Evolutionary conservation across 352 stramenopile genomes (phyloP).

Genomic region (Globisporangium cederbergense): DNA sequence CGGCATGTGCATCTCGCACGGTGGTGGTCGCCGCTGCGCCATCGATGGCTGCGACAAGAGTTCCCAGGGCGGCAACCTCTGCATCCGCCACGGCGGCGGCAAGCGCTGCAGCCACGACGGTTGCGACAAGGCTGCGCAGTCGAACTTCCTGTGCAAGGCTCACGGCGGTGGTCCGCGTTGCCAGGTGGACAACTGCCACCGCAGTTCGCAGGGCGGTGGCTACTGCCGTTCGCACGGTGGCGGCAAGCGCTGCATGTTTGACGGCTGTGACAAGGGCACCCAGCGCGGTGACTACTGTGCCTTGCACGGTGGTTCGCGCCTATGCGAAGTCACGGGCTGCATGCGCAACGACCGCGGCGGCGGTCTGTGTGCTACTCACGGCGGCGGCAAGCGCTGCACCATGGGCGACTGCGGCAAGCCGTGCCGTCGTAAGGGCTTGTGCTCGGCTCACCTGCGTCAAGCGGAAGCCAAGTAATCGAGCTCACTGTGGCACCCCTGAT

Average conservation of each 20-base stretch:
- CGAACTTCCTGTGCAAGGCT: constrained; percentile 84
- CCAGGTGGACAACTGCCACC: constrained; percentile 57
- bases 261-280: constrained; percentile 84
- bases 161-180: constrained; percentile 83
- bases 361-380: constrained; percentile 73
- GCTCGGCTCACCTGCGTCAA: constrained; percentile 71
- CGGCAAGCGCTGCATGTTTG: constrained; percentile 82
- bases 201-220: constrained; percentile 73
- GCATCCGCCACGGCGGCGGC: constrained; percentile 83
- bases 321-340: constrained; percentile 79
- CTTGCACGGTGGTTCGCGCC: constrained; percentile 76
- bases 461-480: constrained; percentile 24
- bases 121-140: constrained; percentile 80
- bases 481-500: constrained; percentile 4
- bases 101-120: constrained; percentile 76
- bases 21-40: constrained; percentile 71
- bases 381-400: constrained; percentile 79
- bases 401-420: constrained; percentile 67
- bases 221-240: constrained; percentile 85
- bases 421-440: constrained; percentile 79
- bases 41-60: constrained; percentile 81
- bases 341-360: constrained; percentile 84
- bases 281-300: constrained; percentile 86
- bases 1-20: constrained; percentile 84
- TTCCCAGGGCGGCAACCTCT: constrained; percentile 77